Percentiles rank a stretch among this genome's conserved stretches.
phyloP scores from a whole-genome alignment of 345 rosid genomes.

The Mallotus nudiflorus region DNA sequence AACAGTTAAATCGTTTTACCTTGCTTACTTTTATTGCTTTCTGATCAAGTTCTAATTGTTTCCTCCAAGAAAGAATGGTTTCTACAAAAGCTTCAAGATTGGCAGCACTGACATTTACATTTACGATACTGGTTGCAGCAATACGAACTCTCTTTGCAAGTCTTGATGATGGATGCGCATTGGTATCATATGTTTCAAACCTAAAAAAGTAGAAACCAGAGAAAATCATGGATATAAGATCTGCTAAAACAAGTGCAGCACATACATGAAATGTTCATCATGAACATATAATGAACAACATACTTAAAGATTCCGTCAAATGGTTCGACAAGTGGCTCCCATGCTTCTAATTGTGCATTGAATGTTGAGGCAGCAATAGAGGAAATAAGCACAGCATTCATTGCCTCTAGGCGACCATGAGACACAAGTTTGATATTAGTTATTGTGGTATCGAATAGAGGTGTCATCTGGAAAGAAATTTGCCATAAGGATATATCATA shows the following conservation, averaged over 20 bases:
- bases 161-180: slow-evolving; percentile 51
- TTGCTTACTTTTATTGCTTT: slow-evolving; percentile 73
- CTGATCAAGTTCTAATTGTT: slow-evolving; percentile 81
- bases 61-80: slow-evolving; percentile 87
- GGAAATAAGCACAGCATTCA: slow-evolving; percentile 91
- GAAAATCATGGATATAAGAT: slow-evolving; percentile 6
- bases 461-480: slow-evolving; percentile 73
- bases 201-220: slow-evolving; percentile 40
- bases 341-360: slow-evolving; percentile 88
- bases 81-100: slow-evolving; percentile 76
- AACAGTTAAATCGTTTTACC: slow-evolving; percentile 37
- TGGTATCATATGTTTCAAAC: slow-evolving; percentile 87
- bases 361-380: slow-evolving; percentile 95
- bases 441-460: slow-evolving; percentile 80
- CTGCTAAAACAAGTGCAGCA: slow-evolving; percentile 8
- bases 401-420: slow-evolving; percentile 87
- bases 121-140: slow-evolving; percentile 79
- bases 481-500: slow-evolving; percentile 8
- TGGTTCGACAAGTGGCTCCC: slow-evolving; percentile 99
- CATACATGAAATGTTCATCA: background rate
- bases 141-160: slow-evolving; percentile 81
- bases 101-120: slow-evolving; percentile 86
- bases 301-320: slow-evolving; percentile 99
- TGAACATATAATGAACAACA: slow-evolving; percentile 25
- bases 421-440: slow-evolving; percentile 94